These are phyloP conservation scores for Plasmodium yoelii DNA, from an alignment of 169 alveolate genomes.

Conservation along the genomic window DNA sequence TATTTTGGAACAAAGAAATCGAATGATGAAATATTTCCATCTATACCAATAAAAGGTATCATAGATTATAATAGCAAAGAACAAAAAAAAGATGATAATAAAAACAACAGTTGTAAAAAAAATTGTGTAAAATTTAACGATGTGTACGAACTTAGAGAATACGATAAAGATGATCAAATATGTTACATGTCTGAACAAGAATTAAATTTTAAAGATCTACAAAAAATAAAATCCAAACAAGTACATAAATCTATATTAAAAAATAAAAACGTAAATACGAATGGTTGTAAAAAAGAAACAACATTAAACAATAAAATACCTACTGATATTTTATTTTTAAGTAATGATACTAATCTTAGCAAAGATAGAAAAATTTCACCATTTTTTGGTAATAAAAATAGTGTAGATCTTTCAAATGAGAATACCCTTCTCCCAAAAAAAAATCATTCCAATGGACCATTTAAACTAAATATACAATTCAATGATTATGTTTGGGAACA, in stretches of 20 bases:
- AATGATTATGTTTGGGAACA: conserved; percentile 33
- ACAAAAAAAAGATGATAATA: conserved; percentile 1
- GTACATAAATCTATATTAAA: background rate
- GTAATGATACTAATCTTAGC: conserved; percentile 8
- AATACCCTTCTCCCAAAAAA: too few species aligned
- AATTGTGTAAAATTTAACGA: background rate
- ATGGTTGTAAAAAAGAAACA: conserved; percentile 8
- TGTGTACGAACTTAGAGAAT: too few species aligned
- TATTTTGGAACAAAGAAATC: too few species aligned
- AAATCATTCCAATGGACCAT: background rate
- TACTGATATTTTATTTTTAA: conserved; percentile 10
- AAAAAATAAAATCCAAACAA: background rate
- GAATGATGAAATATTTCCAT: too few species aligned
- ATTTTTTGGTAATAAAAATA: conserved; percentile 55
- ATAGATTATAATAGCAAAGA: background rate
- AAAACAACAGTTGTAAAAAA: background rate
- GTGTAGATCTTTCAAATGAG: conserved; percentile 13
- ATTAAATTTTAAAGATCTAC: conserved; percentile 1
- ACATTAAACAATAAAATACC: background rate
- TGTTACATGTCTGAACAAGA: too few species aligned
- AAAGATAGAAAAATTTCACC: conserved; percentile 68
- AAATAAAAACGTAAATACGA: background rate
- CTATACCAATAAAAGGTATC: too few species aligned
- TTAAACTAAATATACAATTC: conserved; percentile 58
- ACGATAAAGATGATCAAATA: too few species aligned